phyloP scores from a whole-genome alignment of 2,329 filamentous ascomycete genomes.

The Monosporascus sp. region DNA sequence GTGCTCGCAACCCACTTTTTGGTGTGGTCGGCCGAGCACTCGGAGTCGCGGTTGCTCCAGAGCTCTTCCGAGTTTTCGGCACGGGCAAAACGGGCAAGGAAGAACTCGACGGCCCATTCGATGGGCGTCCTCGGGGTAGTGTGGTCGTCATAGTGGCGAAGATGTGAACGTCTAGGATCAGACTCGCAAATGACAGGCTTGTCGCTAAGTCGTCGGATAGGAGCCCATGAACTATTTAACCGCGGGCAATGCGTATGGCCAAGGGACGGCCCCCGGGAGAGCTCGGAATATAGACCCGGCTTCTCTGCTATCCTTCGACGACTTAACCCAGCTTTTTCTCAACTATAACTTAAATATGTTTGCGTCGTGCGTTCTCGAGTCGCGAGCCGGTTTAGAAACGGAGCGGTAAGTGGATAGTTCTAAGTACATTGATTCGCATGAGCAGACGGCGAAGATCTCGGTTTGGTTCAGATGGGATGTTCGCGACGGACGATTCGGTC shows the following conservation, averaged over 20 bases:
- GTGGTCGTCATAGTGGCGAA: slow-evolving; percentile 50
- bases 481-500: not conserved
- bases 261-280: no score
- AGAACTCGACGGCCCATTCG: slow-evolving; percentile 65
- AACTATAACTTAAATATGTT: not conserved
- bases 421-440: not conserved
- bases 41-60: slow-evolving; percentile 39
- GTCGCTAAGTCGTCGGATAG: not conserved
- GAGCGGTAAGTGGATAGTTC: not conserved
- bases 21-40: slow-evolving; percentile 43
- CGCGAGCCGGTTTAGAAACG: not conserved
- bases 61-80: slow-evolving; percentile 66
- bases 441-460: not conserved
- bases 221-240: not conserved
- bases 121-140: slow-evolving; percentile 62
- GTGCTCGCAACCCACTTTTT: slow-evolving; percentile 54
- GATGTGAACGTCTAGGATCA: slow-evolving; percentile 6
- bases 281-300: no score
- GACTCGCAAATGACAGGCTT: slow-evolving; percentile 5
- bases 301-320: not conserved
- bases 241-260: no score
- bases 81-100: slow-evolving; percentile 71
- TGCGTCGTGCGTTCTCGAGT: not conserved
- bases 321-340: not conserved
- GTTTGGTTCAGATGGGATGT: not conserved